Base-by-base conservation (phyloP, 2,329 filamentous ascomycete species). In the Ophiosphaerella herpotricha region DNA sequence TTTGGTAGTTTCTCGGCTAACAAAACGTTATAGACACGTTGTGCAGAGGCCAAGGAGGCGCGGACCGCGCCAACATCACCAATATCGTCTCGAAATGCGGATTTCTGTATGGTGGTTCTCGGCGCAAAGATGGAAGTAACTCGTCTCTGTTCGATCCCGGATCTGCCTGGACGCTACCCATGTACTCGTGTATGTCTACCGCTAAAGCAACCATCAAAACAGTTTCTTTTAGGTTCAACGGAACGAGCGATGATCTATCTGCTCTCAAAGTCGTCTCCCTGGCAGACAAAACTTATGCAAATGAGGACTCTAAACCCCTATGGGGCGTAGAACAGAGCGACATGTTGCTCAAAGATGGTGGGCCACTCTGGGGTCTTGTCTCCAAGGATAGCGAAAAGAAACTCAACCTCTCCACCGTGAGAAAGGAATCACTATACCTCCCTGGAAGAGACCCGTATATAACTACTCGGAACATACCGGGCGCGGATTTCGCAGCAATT, bases 151-250 rank as follows among this genome's bases (percentile, higher is more conserved):
- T 29, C 26, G 26, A 29, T 8, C 26, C 26, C 9, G 70, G 70
- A 4, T 75, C 74, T 14, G 51, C 59, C 29, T 81, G 77, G 76
- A 68, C 72, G 1, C 58, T 72, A 5, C 69, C 75, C 0, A 52
- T 80, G 1, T 78, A 79, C 48, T 63, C 67, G 0, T 81, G 78
- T 52, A 75, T 77, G 2, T 72, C 69, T 0, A 60, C 74, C 0
- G 54, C 74, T 2, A 74, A 73, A 43, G 77, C 78, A 3, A 71
- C 64, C 1, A 68, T 81, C 48, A 80, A 80, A 53, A 75, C 72
- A 0, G 75, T 78, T 7, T 61, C 61, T 0, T 79, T 82, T 52
- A 38, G 40, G 14, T 55, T 43, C 39, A 80, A 79, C 50, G 74
- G 73, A 3, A 77, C 74, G 0, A 57, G 66, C 11, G 66, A 60